Evolutionary conservation across 495 filamentous ascomycete genomes (phyloP).

Genomic region (Daldinia caldariorum): DNA sequence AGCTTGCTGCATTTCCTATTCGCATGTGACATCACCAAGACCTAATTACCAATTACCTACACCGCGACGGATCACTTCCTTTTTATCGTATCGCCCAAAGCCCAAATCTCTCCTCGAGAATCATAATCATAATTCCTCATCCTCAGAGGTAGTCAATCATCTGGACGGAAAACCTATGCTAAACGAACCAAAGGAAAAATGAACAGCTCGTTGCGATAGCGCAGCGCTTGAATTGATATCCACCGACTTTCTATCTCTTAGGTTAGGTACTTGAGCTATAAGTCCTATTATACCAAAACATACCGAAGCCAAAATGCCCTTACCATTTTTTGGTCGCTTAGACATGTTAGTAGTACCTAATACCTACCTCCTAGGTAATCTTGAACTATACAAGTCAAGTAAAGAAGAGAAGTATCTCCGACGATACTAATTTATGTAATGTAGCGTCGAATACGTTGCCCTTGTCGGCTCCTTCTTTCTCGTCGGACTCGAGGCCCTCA

Average conservation of each 20-base stretch:
- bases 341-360: constrained; percentile 73
- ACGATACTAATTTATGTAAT: constrained; percentile 23
- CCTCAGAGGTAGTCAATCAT: neutral
- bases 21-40: constrained; percentile 46
- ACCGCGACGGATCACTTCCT: constrained; percentile 26
- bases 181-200: constrained; percentile 29
- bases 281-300: constrained; percentile 35
- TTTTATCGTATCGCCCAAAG: constrained; percentile 6
- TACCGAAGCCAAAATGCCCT: constrained; percentile 66
- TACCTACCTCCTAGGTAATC: too few relatives aligned
- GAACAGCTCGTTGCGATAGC: constrained; percentile 38
- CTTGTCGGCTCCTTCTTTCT: constrained; percentile 84
- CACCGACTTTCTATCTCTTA: constrained; percentile 25
- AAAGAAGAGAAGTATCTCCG: neutral
- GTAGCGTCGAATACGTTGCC: constrained; percentile 83
- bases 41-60: constrained; percentile 11
- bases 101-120: constrained; percentile 1
- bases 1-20: constrained; percentile 22
- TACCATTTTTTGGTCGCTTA: constrained; percentile 86
- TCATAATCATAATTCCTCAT: constrained; percentile 1
- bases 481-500: constrained; percentile 79
- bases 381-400: neutral
- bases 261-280: constrained; percentile 23
- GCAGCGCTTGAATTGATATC: constrained; percentile 29
- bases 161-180: constrained; percentile 19